phyloP scores from a whole-genome alignment of 177 flowering plant species.

The Tripterygium wilfordii region DNA sequence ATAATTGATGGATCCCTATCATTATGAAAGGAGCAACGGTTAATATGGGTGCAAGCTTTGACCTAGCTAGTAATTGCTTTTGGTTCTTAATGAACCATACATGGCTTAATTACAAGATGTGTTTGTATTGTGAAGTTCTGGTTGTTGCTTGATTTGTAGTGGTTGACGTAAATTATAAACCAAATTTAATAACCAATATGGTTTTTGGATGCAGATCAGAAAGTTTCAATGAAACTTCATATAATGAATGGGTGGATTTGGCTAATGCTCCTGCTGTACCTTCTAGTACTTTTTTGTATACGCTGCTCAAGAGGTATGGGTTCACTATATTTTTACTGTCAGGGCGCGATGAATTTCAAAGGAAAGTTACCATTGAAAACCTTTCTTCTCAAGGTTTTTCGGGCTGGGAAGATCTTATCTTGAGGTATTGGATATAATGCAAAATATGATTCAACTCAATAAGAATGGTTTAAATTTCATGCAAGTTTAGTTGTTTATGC shows the following conservation, averaged over 20 bases:
- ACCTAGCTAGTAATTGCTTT: no score
- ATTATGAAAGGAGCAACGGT: no score
- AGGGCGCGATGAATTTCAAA: conserved; percentile 64
- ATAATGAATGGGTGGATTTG: conserved; percentile 56
- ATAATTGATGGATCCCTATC: no score
- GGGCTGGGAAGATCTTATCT: conserved; percentile 58
- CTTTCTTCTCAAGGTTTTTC: conserved; percentile 55
- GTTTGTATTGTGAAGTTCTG: no score
- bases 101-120: no score
- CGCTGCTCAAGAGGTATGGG: conserved; percentile 54
- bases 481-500: no score
- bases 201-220: conserved; percentile 32
- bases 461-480: not conserved
- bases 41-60: no score
- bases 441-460: not conserved
- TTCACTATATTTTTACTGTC: conserved; percentile 64
- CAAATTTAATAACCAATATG: not conserved
- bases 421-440: conserved; percentile 38
- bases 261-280: conserved; percentile 74
- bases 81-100: no score
- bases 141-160: not conserved
- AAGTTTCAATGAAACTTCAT: conserved; percentile 36
- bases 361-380: conserved; percentile 50
- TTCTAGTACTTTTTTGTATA: conserved; percentile 62
- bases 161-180: not conserved